phyloP scores from a whole-genome alignment of 208 protist genomes.

The Porcisia deanei region DNA sequence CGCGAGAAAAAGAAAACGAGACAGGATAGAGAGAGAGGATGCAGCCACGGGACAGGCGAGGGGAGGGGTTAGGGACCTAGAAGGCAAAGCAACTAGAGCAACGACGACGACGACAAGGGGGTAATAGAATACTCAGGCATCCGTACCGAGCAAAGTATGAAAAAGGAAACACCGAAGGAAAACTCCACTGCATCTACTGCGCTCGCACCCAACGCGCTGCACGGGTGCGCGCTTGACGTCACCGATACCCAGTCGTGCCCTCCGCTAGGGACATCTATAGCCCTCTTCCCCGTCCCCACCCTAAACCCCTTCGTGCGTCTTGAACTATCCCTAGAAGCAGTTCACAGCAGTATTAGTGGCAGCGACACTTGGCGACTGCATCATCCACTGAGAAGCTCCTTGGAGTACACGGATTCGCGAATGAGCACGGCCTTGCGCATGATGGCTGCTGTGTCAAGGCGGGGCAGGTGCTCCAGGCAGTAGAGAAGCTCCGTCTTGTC shows the following conservation, averaged over 20 bases:
- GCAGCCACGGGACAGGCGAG: neutral
- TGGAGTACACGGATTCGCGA: slow-evolving; percentile 61
- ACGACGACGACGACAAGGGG: neutral
- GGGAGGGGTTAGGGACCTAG: neutral
- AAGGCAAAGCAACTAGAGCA: neutral
- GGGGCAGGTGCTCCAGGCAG: slow-evolving; percentile 73
- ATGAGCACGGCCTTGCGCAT: slow-evolving; percentile 78
- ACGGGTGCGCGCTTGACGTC: neutral
- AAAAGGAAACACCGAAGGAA: neutral
- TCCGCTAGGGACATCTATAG: neutral
- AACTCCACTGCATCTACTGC: neutral
- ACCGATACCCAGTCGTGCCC: neutral
- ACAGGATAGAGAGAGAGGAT: neutral
- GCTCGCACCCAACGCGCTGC: neutral
- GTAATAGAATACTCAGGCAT: neutral
- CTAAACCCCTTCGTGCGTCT: neutral
- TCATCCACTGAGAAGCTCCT: slow-evolving; percentile 27
- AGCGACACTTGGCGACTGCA: neutral
- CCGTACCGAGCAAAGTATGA: too few species aligned
- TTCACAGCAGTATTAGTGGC: neutral
- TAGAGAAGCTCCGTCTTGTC: slow-evolving; percentile 70
- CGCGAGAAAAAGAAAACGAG: neutral
- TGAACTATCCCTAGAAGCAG: neutral
- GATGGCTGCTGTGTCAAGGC: slow-evolving; percentile 58
- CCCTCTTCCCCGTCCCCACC: neutral